A percentile compares a stretch with the other conserved stretches of the same genome.
Conservation (phyloP, 768 basidiomycete species). For the Sistotremastrum niveocremeum region DNA sequence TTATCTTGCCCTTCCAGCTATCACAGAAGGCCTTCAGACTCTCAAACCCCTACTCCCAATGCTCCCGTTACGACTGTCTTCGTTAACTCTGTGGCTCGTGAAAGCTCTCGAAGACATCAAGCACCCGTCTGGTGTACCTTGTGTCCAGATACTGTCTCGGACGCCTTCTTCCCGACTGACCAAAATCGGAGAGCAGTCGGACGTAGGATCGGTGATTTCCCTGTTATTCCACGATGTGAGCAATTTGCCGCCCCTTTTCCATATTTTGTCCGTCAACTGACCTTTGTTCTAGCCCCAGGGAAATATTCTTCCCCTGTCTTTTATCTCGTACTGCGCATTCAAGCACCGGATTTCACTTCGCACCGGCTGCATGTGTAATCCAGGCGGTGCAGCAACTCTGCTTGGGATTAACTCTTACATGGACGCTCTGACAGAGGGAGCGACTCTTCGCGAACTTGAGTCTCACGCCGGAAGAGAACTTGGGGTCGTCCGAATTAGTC, state of each 20-base stretch:
- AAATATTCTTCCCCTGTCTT: slow-evolving; percentile 55
- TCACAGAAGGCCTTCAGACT: slow-evolving; percentile 66
- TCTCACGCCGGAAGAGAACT: slow-evolving; percentile 47
- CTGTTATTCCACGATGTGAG: slow-evolving; percentile 52
- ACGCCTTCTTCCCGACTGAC: slow-evolving; percentile 38
- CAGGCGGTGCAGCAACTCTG: slow-evolving; percentile 64
- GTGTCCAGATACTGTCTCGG: slow-evolving; percentile 57
- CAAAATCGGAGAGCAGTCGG: slow-evolving; percentile 50
- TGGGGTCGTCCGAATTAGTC: slow-evolving; percentile 63
- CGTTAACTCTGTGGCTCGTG: slow-evolving; percentile 48
- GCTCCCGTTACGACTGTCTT: slow-evolving; percentile 61
- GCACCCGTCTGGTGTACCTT: slow-evolving; percentile 45
- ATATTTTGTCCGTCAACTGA: neutral
- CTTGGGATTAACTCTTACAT: slow-evolving; percentile 55
- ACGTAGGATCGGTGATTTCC: slow-evolving; percentile 50
- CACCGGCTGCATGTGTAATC: slow-evolving; percentile 83
- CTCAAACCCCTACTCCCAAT: slow-evolving; percentile 69
- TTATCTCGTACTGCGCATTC: slow-evolving; percentile 58
- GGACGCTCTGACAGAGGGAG: slow-evolving; percentile 42
- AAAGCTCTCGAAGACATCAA: slow-evolving; percentile 40
- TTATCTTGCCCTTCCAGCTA: slow-evolving; percentile 62
- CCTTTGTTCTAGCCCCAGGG: slow-evolving; percentile 38
- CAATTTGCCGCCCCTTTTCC: slow-evolving; percentile 4
- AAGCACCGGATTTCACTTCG: slow-evolving; percentile 56
- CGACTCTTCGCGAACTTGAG: slow-evolving; percentile 51